Evolutionary conservation across 495 filamentous ascomycete genomes (phyloP).

Genomic region (Lasiosphaeria hispida): DNA sequence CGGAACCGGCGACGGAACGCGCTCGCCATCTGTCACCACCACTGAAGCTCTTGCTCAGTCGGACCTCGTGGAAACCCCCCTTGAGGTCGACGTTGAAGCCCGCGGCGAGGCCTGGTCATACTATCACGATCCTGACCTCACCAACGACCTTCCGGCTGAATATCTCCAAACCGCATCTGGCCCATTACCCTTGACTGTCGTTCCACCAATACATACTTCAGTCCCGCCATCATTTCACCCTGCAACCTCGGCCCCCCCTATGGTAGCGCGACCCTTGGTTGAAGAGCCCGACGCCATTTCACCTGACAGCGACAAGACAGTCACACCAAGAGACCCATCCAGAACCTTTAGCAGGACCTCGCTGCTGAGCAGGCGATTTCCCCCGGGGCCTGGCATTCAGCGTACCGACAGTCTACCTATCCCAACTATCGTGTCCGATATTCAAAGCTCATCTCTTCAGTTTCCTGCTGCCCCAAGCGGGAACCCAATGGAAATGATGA

Average conservation of each 20-base stretch:
- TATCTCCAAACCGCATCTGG: conserved; percentile 13
- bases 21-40: conserved; percentile 26
- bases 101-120: conserved; percentile 32
- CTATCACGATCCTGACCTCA: conserved; percentile 29
- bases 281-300: conserved; percentile 22
- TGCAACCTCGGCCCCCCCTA: neutral
- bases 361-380: conserved; percentile 11
- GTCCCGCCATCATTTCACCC: conserved; percentile 15
- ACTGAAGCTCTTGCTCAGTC: conserved; percentile 14
- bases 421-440: conserved; percentile 31
- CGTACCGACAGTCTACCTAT: conserved; percentile 32
- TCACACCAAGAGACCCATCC: conserved; percentile 12
- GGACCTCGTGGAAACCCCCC: conserved; percentile 9
- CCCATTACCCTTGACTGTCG: conserved; percentile 9
- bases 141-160: conserved; percentile 7
- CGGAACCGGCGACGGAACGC: conserved; percentile 19
- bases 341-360: conserved; percentile 18
- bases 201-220: conserved; percentile 8
- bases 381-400: conserved; percentile 14
- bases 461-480: conserved; percentile 23
- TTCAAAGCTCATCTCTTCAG: conserved; percentile 24
- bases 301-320: conserved; percentile 22
- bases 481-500: conserved; percentile 47
- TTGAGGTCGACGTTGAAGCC: conserved; percentile 28
- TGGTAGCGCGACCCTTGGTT: conserved; percentile 8